phyloP scores from a whole-genome alignment of 768 basidiomycete species.

The Rhizopogon vulgaris region DNA sequence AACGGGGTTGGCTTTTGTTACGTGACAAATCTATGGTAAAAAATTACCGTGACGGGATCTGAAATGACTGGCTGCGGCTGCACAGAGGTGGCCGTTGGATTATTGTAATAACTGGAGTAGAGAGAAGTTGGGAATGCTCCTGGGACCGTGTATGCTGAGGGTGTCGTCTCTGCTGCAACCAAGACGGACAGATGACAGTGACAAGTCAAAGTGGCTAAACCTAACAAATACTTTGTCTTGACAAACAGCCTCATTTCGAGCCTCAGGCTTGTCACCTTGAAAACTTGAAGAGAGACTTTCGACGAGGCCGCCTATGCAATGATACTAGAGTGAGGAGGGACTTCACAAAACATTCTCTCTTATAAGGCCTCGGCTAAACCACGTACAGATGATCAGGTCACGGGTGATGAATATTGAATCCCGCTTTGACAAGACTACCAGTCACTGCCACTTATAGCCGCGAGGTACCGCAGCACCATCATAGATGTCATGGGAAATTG shows the following conservation, averaged over 20 bases:
- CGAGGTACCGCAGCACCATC: too few relatives aligned
- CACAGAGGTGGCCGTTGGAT: slow-evolving; percentile 62
- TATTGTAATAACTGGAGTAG: slow-evolving; percentile 64
- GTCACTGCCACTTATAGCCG: too few relatives aligned
- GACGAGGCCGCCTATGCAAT: too few relatives aligned
- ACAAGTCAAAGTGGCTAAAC: neutral
- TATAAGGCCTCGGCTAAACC: too few relatives aligned
- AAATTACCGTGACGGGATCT: slow-evolving; percentile 57
- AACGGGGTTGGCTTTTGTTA: neutral
- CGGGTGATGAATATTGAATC: too few relatives aligned
- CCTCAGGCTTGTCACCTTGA: neutral
- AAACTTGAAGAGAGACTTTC: too few relatives aligned
- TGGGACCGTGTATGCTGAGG: slow-evolving; percentile 42
- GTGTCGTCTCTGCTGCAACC: slow-evolving; percentile 8
- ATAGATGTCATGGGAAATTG: too few relatives aligned
- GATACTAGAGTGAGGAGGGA: too few relatives aligned
- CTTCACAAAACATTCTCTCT: too few relatives aligned
- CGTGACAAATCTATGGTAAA: neutral
- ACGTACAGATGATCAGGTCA: too few relatives aligned
- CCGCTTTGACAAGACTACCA: too few relatives aligned
- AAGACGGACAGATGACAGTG: neutral
- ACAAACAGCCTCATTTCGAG: neutral
- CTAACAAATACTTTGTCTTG: neutral
- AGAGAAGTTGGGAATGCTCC: slow-evolving; percentile 61
- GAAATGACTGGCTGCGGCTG: slow-evolving; percentile 76